Base-by-base conservation (phyloP, 768 basidiomycete species). In the Macrolepiota fuliginosa region DNA sequence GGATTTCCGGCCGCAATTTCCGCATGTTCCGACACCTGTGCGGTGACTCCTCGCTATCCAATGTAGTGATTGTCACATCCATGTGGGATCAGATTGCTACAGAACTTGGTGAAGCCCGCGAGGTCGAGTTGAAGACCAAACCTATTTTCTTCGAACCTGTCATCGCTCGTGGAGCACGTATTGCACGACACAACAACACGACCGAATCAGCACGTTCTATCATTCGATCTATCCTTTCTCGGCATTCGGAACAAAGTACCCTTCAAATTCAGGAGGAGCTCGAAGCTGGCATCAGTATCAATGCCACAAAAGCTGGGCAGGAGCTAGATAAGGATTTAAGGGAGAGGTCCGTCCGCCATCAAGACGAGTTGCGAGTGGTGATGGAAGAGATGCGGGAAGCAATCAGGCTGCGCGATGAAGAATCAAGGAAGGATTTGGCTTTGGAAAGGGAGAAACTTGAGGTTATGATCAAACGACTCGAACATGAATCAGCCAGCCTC, bases 231-330 rank as follows among this genome's bases (percentile, higher is more conserved):
- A 68, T 87, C 62, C 64, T 81, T 15, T 35, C 57, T 7, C 47
- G 11, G 0, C 22, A 24, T 4, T 11, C n/a, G 15, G 69, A 72
- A 27, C 76, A 71, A 6, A 69, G 71, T 27, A 79, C 85, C 0
- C 72, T 87, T 2, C 76, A 75, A 24, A 85, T 88, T 54, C 86
- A 87, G 64, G 71, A 74, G 27, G 86, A 88, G 67, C 72, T 86
- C 13, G 79, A 80, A 60, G 72, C 81, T 64, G 73, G 73, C 35
- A 78, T 78, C 54, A 74, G 79, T 45, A 77, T 87, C 15, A 72
- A 78, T 1, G 73, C 86, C 54, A 86, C 87, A 1, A 71, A 74
- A 3, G 86, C 85, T 1, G 84, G 84, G 0, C 74, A 71, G 15
- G 85, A 84, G 66, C 74, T 88, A 22, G 76, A 75, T 55, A 75